Conservation (phyloP, 2,329 filamentous ascomycete genomes). For the Albifimbria verrucaria region DNA sequence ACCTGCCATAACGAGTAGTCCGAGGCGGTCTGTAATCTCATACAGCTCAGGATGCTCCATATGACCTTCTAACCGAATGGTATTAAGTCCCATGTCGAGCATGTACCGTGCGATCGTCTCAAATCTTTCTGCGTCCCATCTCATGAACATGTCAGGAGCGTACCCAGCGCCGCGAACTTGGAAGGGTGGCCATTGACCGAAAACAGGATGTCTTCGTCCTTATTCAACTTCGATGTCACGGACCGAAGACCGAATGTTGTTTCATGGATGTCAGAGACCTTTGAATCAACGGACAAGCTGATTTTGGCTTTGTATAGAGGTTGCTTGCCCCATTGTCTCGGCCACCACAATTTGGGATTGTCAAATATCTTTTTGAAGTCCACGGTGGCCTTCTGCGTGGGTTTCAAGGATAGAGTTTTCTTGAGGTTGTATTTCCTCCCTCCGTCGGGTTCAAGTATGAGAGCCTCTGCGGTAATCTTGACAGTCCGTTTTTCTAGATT, state of each 20-base stretch:
- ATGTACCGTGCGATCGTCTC: constrained; percentile 47
- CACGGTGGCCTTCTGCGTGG: constrained; percentile 35
- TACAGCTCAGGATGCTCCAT: constrained; percentile 62
- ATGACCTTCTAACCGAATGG: constrained; percentile 61
- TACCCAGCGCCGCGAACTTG: constrained; percentile 61
- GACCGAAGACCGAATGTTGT: constrained; percentile 25
- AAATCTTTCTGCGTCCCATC: constrained; percentile 49
- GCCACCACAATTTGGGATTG: constrained; percentile 58
- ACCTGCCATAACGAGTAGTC: constrained; percentile 59
- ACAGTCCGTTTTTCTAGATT: constrained; percentile 38
- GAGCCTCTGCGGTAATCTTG: constrained; percentile 29
- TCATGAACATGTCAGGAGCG: constrained; percentile 58
- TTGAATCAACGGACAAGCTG: constrained; percentile 22
- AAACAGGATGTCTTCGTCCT: constrained; percentile 52
- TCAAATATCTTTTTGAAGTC: constrained; percentile 28
- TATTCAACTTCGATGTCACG: constrained; percentile 48
- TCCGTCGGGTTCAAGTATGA: constrained; percentile 30
- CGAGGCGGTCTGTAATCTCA: constrained; percentile 54
- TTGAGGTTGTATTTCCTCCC: constrained; percentile 21
- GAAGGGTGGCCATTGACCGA: constrained; percentile 55
- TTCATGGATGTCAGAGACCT: constrained; percentile 23
- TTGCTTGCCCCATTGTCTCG: constrained; percentile 55
- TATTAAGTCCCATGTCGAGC: constrained; percentile 61
- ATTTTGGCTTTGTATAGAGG: constrained; percentile 42
- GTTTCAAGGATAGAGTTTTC: constrained; percentile 30